Conservation (phyloP, 2,329 filamentous ascomycete species). For the Apiospora marii region DNA sequence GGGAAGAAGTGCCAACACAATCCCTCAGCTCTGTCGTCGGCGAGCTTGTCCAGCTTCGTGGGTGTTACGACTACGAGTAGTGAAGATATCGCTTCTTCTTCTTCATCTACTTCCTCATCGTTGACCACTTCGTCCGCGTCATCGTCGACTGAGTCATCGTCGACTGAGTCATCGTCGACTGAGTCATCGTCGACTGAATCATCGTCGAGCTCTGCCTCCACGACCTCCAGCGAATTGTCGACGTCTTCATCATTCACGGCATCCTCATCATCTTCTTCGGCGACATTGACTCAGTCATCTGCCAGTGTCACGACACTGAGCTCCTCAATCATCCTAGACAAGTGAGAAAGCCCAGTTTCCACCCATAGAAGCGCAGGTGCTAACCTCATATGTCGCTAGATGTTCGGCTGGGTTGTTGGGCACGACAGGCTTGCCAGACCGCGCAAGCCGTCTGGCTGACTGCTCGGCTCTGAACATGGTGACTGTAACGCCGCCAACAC, state of each 20-base stretch:
- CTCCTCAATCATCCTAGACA: neutral
- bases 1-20: constrained; percentile 1
- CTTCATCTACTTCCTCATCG: neutral
- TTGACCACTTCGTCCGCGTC: neutral
- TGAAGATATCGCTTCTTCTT: neutral
- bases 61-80: neutral
- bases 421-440: neutral
- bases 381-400: neutral
- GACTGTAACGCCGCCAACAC: neutral
- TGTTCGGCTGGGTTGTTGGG: neutral
- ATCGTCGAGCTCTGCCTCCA: neutral
- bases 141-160: neutral
- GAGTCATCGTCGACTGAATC: neutral
- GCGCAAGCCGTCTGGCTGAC: neutral
- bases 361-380: neutral
- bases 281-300: neutral
- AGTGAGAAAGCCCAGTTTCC: neutral
- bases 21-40: neutral
- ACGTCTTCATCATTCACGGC: neutral
- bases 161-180: neutral
- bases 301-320: neutral
- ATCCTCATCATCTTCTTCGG: neutral
- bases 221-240: neutral
- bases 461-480: neutral
- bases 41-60: neutral